Evolutionary conservation across 495 filamentous ascomycete species (phyloP).

Genomic region (Endocarpon pusillum): DNA sequence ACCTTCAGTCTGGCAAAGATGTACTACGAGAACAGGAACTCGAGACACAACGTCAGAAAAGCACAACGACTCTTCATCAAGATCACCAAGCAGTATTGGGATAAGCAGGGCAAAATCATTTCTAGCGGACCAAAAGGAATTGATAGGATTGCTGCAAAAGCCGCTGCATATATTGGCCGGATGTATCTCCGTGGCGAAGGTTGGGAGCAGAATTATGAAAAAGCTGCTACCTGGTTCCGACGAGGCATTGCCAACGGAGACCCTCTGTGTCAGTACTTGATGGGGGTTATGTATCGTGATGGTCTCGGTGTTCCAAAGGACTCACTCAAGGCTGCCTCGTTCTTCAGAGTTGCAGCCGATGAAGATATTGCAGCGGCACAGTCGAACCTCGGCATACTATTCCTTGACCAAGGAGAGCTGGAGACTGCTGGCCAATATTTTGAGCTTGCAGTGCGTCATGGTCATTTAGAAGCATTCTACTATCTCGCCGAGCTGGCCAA

Average conservation of each 20-base stretch:
- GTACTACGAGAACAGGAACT: constrained; percentile 67
- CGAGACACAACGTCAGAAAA: constrained; percentile 53
- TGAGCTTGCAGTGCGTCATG: constrained; percentile 76
- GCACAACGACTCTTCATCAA: constrained; percentile 71
- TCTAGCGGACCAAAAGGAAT: constrained; percentile 34
- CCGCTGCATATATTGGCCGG: constrained; percentile 76
- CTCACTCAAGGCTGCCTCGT: constrained; percentile 53
- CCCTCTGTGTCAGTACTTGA: constrained; percentile 65
- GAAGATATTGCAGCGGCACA: constrained; percentile 73
- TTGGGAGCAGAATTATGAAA: constrained; percentile 57
- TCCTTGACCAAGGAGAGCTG: constrained; percentile 76
- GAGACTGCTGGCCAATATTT: constrained; percentile 70
- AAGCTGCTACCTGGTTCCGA: constrained; percentile 72
- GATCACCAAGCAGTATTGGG: constrained; percentile 78
- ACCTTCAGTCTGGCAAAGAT: constrained; percentile 78
- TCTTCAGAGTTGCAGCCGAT: constrained; percentile 67
- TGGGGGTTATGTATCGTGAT: constrained; percentile 75
- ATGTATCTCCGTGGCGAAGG: constrained; percentile 93
- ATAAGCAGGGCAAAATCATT: constrained; percentile 47
- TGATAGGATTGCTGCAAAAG: constrained; percentile 74
- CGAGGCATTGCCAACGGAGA: constrained; percentile 68
- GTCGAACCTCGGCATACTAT: constrained; percentile 67
- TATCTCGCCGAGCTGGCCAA: constrained; percentile 84
- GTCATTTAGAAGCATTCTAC: constrained; percentile 85
- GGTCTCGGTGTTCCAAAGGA: constrained; percentile 69